A percentile compares a stretch with the other conserved stretches of the same genome.
Conservation (phyloP, 2,329 filamentous ascomycete species). For the Camptophora hylomeconis region DNA sequence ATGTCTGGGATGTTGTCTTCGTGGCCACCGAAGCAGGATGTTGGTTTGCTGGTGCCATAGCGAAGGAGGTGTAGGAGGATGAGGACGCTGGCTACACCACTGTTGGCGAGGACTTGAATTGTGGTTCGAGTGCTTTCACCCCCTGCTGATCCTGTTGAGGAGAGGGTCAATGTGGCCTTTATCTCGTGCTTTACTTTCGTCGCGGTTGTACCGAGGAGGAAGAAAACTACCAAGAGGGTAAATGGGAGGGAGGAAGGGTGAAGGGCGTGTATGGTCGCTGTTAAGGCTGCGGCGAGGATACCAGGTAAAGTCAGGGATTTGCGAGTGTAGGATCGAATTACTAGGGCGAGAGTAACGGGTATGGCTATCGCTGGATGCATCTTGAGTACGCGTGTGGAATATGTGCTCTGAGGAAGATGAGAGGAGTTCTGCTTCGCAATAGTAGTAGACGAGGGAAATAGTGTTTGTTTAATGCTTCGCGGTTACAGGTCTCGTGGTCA, state of each 20-base stretch:
- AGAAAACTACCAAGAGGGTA: conserved; percentile 69
- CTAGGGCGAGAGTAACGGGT: conserved; percentile 41
- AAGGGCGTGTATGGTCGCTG: conserved; percentile 69
- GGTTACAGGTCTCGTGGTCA: too few species aligned
- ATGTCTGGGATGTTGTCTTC: conserved; percentile 31
- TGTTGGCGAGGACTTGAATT: conserved; percentile 85
- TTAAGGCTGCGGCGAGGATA: conserved; percentile 57
- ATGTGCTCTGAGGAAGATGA: too few species aligned
- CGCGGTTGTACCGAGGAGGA: conserved; percentile 67
- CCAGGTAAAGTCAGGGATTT: conserved; percentile 69
- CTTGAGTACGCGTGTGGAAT: too few species aligned
- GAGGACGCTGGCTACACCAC: conserved; percentile 58
- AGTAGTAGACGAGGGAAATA: too few species aligned
- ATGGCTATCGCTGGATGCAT: conserved; percentile 33
- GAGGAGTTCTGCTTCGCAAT: too few species aligned
- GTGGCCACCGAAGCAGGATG: conserved; percentile 1
- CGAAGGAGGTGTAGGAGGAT: conserved; percentile 33
- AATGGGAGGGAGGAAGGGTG: conserved; percentile 92
- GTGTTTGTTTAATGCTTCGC: too few species aligned
- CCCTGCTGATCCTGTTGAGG: conserved; percentile 54
- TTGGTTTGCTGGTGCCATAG: background rate
- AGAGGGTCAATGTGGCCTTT: conserved; percentile 67
- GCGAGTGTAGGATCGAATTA: conserved; percentile 55
- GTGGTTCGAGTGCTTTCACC: conserved; percentile 76
- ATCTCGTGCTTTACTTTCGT: conserved; percentile 83